Conservation (phyloP, 1,284 basidiomycete species). For the Trichosporon ovoides region DNA sequence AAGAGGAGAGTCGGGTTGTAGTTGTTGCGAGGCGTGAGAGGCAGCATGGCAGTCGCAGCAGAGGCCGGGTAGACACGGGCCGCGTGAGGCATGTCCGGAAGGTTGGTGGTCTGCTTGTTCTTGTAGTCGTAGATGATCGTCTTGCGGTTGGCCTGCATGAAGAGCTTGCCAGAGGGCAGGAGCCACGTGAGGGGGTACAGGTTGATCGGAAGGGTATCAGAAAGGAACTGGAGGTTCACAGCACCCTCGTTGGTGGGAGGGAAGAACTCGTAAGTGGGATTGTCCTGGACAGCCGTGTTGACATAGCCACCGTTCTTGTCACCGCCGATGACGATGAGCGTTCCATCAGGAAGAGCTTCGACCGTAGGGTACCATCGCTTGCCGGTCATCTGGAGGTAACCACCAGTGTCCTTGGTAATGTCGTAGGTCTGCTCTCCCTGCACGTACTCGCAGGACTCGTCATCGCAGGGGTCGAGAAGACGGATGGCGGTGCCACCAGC, state of each 20-base stretch:
- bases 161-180: conserved; percentile 63
- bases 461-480: conserved; percentile 68
- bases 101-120: conserved; percentile 41
- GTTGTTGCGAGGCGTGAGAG: conserved; percentile 77
- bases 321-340: conserved; percentile 52
- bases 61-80: conserved; percentile 88
- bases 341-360: conserved; percentile 52
- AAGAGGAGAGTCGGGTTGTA: conserved; percentile 80
- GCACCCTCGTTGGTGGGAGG: conserved; percentile 58
- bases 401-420: conserved; percentile 33
- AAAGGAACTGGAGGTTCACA: conserved; percentile 69
- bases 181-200: conserved; percentile 81
- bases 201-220: conserved; percentile 80
- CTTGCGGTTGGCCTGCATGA: conserved; percentile 71
- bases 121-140: conserved; percentile 63
- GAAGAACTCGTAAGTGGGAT: conserved; percentile 71
- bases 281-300: conserved; percentile 64
- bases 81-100: conserved; percentile 55
- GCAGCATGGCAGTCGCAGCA: conserved; percentile 82
- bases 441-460: conserved; percentile 67
- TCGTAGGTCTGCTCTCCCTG: conserved; percentile 56
- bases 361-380: conserved; percentile 75
- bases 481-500: conserved; percentile 62
- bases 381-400: conserved; percentile 66
- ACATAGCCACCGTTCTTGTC: conserved; percentile 57